Conservation (phyloP, 768 basidiomycete genomes). For the Artomyces pyxidatus region DNA sequence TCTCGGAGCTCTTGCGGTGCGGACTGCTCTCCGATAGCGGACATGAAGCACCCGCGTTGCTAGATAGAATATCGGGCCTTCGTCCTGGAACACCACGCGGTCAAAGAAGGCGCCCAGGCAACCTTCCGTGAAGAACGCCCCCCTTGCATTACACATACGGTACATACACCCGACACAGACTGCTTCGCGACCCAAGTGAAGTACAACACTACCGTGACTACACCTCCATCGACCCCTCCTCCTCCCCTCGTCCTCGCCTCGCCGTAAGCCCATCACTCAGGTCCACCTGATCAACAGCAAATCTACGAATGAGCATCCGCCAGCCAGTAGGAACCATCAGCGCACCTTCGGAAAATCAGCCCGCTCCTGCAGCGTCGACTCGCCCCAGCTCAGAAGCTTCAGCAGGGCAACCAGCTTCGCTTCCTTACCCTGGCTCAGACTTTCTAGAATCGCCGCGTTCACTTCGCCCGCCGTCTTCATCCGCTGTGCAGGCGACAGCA, state of each 20-base stretch:
- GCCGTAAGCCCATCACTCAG: constrained; percentile 2
- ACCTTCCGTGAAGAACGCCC: background rate
- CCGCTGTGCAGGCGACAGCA: constrained; percentile 80
- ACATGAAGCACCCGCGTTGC: too few species aligned
- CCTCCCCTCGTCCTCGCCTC: background rate
- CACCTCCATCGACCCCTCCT: background rate
- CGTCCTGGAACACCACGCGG: too few species aligned
- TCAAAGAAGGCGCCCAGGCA: too few species aligned
- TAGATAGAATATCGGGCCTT: too few species aligned
- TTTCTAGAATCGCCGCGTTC: constrained; percentile 91
- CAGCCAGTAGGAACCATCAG: constrained; percentile 14
- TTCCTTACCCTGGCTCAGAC: constrained; percentile 85
- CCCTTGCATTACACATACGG: background rate
- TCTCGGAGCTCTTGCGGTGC: too few species aligned
- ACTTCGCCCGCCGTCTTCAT: constrained; percentile 94
- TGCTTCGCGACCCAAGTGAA: too few species aligned
- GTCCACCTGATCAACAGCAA: constrained; percentile 5
- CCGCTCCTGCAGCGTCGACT: constrained; percentile 65
- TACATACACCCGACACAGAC: too few species aligned
- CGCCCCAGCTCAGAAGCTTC: constrained; percentile 84
- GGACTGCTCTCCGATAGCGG: too few species aligned
- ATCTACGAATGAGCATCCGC: background rate
- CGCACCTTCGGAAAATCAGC: constrained; percentile 75
- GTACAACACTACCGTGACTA: background rate
- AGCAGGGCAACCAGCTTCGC: constrained; percentile 81